Evolutionary conservation across 148 eudicot species (phyloP).

Genomic region (Fallopia convolvulus): DNA sequence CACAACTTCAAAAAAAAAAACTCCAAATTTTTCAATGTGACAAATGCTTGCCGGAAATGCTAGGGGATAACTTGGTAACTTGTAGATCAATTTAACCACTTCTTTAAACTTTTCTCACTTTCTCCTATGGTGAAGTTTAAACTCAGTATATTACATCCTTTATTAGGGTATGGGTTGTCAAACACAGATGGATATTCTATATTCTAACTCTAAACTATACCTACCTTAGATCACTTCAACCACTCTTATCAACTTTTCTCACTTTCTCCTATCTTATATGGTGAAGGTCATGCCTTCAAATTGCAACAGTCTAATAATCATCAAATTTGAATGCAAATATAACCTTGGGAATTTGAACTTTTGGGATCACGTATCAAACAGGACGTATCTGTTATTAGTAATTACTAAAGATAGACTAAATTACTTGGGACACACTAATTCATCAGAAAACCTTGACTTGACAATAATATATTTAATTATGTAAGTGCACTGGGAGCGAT

Average conservation of each 20-base stretch:
- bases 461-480: neutral
- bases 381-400: neutral
- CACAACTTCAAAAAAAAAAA: neutral
- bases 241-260: neutral
- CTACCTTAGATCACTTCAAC: neutral
- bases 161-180: neutral
- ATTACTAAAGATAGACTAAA: neutral
- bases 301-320: neutral
- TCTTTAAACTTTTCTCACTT: too few relatives aligned
- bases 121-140: neutral
- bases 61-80: neutral
- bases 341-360: neutral
- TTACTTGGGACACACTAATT: neutral
- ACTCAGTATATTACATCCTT: neutral
- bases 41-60: neutral
- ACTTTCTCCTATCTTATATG: neutral
- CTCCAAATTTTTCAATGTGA: neutral
- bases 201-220: neutral
- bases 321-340: too few relatives aligned
- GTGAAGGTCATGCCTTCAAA: neutral
- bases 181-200: too few relatives aligned
- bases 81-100: too few relatives aligned
- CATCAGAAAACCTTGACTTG: neutral
- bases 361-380: neutral
- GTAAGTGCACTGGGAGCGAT: neutral